phyloP scores from a whole-genome alignment of 805 yeast species.

The Candida methanosorbosa region DNA sequence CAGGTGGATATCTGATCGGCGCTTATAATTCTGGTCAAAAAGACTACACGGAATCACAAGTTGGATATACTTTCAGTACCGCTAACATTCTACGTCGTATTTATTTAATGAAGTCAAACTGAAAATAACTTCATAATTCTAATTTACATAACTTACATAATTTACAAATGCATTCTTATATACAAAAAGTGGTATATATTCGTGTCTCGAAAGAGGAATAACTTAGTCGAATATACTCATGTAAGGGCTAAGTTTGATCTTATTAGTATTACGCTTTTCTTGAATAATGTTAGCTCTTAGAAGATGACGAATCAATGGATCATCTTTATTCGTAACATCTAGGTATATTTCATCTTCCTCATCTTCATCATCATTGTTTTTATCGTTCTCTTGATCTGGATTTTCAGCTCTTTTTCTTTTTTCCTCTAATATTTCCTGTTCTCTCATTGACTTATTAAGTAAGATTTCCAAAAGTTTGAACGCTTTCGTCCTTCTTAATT shows the following conservation, averaged over 20 bases:
- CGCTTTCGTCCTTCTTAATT: conserved; percentile 12
- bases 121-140: not conserved
- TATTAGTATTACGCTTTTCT: conserved; percentile 18
- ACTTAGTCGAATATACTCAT: not conserved
- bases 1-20: conserved; percentile 45
- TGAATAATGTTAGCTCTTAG: conserved; percentile 15
- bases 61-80: conserved; percentile 38
- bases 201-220: too few species aligned
- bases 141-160: too few species aligned
- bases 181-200: too few species aligned
- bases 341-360: conserved; percentile 9
- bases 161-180: too few species aligned
- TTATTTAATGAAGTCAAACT: conserved; percentile 25
- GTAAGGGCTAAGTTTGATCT: conserved; percentile 15
- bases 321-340: conserved; percentile 22
- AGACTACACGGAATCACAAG: conserved; percentile 24
- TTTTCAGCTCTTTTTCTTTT: too few species aligned
- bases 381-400: not conserved
- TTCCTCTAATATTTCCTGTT: not conserved
- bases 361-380: conserved; percentile 2
- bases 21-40: conserved; percentile 29
- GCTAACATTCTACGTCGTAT: conserved; percentile 40
- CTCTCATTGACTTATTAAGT: conserved; percentile 20
- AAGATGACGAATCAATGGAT: conserved; percentile 24
- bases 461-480: conserved; percentile 22